Percentiles rank a stretch among this genome's conserved stretches.
These are phyloP conservation scores for Metschnikowia colocasiae DNA, from an alignment of 805 yeast genomes.

Conservation along the genomic window DNA sequence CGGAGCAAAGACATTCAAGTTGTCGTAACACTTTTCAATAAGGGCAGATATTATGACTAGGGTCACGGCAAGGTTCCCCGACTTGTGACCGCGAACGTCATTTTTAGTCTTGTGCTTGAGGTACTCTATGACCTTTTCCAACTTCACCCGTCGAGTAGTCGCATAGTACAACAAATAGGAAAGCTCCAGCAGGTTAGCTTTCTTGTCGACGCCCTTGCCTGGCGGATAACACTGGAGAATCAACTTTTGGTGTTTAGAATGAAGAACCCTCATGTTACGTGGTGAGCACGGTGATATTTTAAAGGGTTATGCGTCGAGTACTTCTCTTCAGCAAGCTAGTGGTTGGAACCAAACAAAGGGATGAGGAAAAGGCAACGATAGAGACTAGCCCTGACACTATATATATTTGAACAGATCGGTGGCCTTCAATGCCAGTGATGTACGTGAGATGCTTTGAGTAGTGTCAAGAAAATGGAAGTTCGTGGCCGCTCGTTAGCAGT, in stretches of 20 bases:
- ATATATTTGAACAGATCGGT: not conserved
- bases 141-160: slow-evolving; percentile 79
- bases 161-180: slow-evolving; percentile 87
- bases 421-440: not conserved
- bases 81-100: slow-evolving; percentile 58
- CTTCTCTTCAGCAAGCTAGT: not conserved
- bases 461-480: slow-evolving; percentile 3
- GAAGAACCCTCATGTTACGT: slow-evolving; percentile 37
- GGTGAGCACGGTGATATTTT: not conserved
- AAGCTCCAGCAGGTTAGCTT: slow-evolving; percentile 88
- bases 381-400: not conserved
- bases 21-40: slow-evolving; percentile 73
- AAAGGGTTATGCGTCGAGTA: not conserved
- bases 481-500: slow-evolving; percentile 1
- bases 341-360: not conserved
- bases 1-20: slow-evolving; percentile 76
- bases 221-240: slow-evolving; percentile 92
- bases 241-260: slow-evolving; percentile 85
- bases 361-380: not conserved
- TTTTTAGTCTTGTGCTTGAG: slow-evolving; percentile 55
- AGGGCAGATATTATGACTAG: slow-evolving; percentile 65
- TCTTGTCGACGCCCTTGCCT: slow-evolving; percentile 80
- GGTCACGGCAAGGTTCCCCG: slow-evolving; percentile 84
- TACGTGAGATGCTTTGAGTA: not conserved
- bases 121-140: slow-evolving; percentile 79